Evolutionary conservation across 2,329 filamentous ascomycete genomes (phyloP), one percentile per base, ranked within the genome.

Genomic region (Aspergillus calidoustus): DNA sequence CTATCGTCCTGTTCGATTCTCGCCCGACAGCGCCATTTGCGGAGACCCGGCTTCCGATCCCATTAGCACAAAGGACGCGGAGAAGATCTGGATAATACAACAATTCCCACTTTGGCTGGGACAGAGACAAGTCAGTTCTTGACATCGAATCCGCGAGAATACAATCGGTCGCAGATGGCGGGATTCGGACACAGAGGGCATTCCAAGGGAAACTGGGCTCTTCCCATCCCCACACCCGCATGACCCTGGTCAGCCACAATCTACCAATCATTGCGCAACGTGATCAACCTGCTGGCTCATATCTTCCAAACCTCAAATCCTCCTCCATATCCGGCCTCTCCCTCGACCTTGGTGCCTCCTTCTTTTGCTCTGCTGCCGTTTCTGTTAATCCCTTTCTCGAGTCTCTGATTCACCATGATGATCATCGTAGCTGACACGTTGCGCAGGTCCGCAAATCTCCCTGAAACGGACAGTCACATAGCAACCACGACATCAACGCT

Each of bases 231-330:
- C 56, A 63, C 62, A 47, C 48, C 57, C 64, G 49, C 61, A 62
- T 64, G 57, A 65, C 55, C 49, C 44, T 30, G 57, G 19, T 54
- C 59, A 59, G 28, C 48, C 59, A 60, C 44, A 54, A 47, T 57
- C 59, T 61, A 52, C 65, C 65, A 68, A 68, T 67, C 64, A 66
- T 57, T 64, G 53, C 31, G 25, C 59, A 67, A 66, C 64, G 64
- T 68, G 63, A 63, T 60, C 61, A 58, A 57, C 58, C 38, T 59
- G 59, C 60, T 69, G 64, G 66, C 61, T 46, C 54, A 54, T 13
- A 55, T 51, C 56, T 61, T 50, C 57, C 41, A 50, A 31, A 43
- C 38, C 51, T 30, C 51, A 61, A 50, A 59, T 59, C 54, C 57
- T 44, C 50, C 34, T 23, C 30, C 48, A 47, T 47, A 28, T 51